Evolutionary conservation across 345 rosid genomes (phyloP).

Genomic region (Eucalyptus cloeziana): DNA sequence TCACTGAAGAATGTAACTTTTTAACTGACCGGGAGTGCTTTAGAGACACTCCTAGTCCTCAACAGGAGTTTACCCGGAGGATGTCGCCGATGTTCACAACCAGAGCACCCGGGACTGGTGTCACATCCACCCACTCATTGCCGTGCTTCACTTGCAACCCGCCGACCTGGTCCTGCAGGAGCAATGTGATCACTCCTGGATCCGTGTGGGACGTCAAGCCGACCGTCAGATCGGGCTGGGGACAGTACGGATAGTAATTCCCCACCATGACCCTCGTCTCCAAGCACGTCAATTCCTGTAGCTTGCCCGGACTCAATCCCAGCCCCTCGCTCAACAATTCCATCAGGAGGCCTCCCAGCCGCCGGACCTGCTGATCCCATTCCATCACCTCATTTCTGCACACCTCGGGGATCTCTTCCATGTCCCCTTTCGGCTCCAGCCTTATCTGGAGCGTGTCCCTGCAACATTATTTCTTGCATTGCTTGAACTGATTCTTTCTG

Average conservation of each 20-base stretch:
- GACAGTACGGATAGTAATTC: constrained; percentile 36
- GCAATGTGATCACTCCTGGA: constrained; percentile 22
- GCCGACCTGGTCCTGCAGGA: constrained; percentile 22
- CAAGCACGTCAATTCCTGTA: constrained; percentile 20
- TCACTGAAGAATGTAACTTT: background rate
- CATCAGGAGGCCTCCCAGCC: constrained; percentile 19
- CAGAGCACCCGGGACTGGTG: constrained; percentile 31
- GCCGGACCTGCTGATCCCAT: constrained; percentile 14
- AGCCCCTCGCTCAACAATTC: constrained; percentile 36
- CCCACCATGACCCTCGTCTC: constrained; percentile 25
- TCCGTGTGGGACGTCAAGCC: constrained; percentile 34
- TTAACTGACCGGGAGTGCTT: background rate
- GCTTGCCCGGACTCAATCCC: constrained; percentile 10
- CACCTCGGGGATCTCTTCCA: constrained; percentile 25
- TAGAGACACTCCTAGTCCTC: background rate
- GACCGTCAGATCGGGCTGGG: constrained; percentile 41
- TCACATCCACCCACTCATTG: constrained; percentile 29
- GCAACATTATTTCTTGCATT: background rate
- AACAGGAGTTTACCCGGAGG: constrained; percentile 20
- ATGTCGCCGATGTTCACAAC: constrained; percentile 35
- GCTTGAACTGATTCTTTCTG: background rate
- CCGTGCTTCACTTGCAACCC: constrained; percentile 44
- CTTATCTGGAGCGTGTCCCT: constrained; percentile 9
- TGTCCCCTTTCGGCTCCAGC: constrained; percentile 3
- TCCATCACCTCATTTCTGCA: constrained; percentile 24